Conservation (phyloP, 306 rosid species). For the Leucaena leucocephala region DNA sequence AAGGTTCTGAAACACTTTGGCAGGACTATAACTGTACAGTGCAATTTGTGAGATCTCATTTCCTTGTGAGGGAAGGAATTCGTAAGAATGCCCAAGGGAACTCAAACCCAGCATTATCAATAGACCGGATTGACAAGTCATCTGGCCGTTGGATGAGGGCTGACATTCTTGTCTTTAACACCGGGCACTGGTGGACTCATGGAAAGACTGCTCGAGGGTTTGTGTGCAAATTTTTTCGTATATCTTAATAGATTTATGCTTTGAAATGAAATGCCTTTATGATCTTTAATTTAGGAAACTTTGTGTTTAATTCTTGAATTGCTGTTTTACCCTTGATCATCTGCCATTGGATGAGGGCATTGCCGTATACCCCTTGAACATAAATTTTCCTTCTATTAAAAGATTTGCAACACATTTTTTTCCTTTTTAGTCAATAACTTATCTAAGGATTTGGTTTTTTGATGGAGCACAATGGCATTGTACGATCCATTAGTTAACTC, state of each 20-base stretch:
- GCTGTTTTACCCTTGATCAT: not conserved
- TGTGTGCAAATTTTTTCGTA: constrained; percentile 39
- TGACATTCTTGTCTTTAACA: constrained; percentile 92
- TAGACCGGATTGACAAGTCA: constrained; percentile 87
- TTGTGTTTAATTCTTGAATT: not conserved
- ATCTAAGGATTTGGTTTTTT: too few relatives aligned
- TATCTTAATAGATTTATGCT: constrained; percentile 30
- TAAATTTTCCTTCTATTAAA: constrained; percentile 16
- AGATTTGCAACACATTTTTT: not conserved
- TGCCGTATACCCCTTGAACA: constrained; percentile 19
- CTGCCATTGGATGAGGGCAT: not conserved
- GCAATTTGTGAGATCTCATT: constrained; percentile 94
- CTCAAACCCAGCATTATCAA: constrained; percentile 86
- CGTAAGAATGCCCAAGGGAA: constrained; percentile 67
- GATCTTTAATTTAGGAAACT: constrained; percentile 17
- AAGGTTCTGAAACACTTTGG: constrained; percentile 47
- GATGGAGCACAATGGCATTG: too few relatives aligned
- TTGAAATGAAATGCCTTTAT: constrained; percentile 10
- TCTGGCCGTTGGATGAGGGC: constrained; percentile 84
- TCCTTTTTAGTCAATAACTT: too few relatives aligned
- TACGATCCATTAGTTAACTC: too few relatives aligned
- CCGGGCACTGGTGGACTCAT: constrained; percentile 99
- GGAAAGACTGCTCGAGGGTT: constrained; percentile 98
- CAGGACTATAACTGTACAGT: constrained; percentile 86
- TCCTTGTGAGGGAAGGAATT: constrained; percentile 88